Evolutionary conservation across 805 yeast species (phyloP), one percentile per base, ranked within the genome.

Genomic region (Teunomyces panamensis): DNA sequence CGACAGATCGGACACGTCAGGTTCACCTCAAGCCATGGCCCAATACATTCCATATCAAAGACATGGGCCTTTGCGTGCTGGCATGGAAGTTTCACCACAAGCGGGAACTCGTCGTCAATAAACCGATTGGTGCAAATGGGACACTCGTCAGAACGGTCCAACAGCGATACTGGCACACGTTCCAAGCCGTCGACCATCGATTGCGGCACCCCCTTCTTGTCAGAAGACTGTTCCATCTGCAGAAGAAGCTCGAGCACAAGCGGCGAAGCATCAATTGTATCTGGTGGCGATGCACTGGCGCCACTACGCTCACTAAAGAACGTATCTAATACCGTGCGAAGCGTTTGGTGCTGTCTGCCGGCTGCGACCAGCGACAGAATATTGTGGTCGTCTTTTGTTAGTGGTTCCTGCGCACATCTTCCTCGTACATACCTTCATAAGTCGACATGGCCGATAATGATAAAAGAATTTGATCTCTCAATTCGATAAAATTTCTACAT

Each of bases 1-100:
- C 98, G 74, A 61, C 97, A 92, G 57, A 92, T 65, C 0, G 98
- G 98, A 60, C 98, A 91, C 0, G 89, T 85, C 1, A 78, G 70
- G 56, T 85, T 81, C 44, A 82, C 71, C 52, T 81, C 79, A 45
- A 92, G 72, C 98, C 98, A 91, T 0, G 96, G 94, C 0, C 86
- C 85, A 33, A 92, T 83, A 63, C 97, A 91, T 55, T 92, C 97
- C 53, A 90, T 71, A 62, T 91, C 98, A 65, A 87, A 91, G 36
- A 76, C 76, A 64, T 91, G 98, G 32, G 72, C 76, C 41, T 60
- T 67, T 11, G 60, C 47, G 35, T 43, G 52, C 24, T 75, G 73
- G 65, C 98, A 91, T 5, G 85, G 84, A 24, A 91, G 72, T 55
- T 77, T 72, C 13, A 89, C 96, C 9, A 91, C 82, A 42, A 91